phyloP scores from a whole-genome alignment of 257 asterid genomes.

The Solanum pimpinellifolium region DNA sequence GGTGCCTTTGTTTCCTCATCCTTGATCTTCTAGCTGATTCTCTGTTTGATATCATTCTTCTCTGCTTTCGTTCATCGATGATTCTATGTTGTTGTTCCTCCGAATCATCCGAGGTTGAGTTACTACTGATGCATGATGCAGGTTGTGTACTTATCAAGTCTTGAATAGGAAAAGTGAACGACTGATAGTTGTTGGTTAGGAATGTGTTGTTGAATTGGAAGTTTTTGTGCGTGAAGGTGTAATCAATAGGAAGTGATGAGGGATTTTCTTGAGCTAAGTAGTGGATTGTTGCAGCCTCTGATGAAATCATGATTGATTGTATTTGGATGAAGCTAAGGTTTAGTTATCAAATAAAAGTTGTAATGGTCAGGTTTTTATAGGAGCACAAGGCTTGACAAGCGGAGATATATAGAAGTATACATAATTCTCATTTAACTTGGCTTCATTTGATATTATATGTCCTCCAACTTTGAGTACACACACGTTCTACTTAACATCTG shows the following conservation, averaged over 20 bases:
- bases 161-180: constrained; percentile 8
- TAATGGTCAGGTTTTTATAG: constrained; percentile 46
- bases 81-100: constrained; percentile 20
- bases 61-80: constrained; percentile 27
- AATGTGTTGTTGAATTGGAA: constrained; percentile 24
- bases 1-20: constrained; percentile 55
- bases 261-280: constrained; percentile 30
- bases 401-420: neutral
- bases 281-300: constrained; percentile 41
- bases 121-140: constrained; percentile 12
- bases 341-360: constrained; percentile 5
- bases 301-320: constrained; percentile 36
- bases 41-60: constrained; percentile 53
- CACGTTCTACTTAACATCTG: neutral
- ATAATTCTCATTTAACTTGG: neutral
- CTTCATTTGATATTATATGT: neutral
- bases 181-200: constrained; percentile 10
- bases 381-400: constrained; percentile 13
- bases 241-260: constrained; percentile 25
- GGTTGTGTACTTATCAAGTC: constrained; percentile 11
- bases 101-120: constrained; percentile 46
- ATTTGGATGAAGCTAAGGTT: neutral
- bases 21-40: constrained; percentile 60
- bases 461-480: neutral
- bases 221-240: constrained; percentile 24